phyloP scores from a whole-genome alignment of 768 basidiomycete species.

The Ramaria rubella region DNA sequence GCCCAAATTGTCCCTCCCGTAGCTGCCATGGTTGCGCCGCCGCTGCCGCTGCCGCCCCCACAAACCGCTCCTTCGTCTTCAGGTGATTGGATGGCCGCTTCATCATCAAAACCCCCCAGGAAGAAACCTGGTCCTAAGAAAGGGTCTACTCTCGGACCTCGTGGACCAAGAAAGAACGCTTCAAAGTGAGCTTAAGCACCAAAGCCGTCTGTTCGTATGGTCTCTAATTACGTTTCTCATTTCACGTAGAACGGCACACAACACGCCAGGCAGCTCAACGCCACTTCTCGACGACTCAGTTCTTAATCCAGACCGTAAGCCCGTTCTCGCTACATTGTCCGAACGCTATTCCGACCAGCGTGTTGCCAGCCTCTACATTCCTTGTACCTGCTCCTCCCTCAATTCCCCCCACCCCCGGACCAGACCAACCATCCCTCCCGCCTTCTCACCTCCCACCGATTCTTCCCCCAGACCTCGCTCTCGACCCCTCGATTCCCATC shows the following conservation, averaged over 20 bases:
- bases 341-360: too few species aligned
- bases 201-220: not conserved
- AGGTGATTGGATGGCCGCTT: constrained; percentile 35
- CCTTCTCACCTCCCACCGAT: constrained; percentile 17
- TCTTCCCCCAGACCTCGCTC: constrained; percentile 50
- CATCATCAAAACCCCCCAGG: constrained; percentile 32
- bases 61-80: constrained; percentile 37
- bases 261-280: not conserved
- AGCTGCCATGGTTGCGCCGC: constrained; percentile 21
- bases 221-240: not conserved
- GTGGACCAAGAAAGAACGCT: constrained; percentile 7
- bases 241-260: constrained; percentile 4
- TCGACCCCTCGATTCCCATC: constrained; percentile 37
- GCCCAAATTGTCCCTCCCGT: not conserved
- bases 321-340: not conserved
- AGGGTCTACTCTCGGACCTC: constrained; percentile 24
- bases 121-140: constrained; percentile 49
- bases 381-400: constrained; percentile 7
- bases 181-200: constrained; percentile 1
- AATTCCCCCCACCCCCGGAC: constrained; percentile 2
- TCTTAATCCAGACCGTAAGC: constrained; percentile 2
- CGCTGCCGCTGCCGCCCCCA: constrained; percentile 20
- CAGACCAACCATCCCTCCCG: constrained; percentile 7
- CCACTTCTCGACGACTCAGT: constrained; percentile 2
- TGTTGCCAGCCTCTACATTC: constrained; percentile 8